Base-by-base conservation (phyloP, 768 basidiomycete species). In the Collybia sordida region DNA sequence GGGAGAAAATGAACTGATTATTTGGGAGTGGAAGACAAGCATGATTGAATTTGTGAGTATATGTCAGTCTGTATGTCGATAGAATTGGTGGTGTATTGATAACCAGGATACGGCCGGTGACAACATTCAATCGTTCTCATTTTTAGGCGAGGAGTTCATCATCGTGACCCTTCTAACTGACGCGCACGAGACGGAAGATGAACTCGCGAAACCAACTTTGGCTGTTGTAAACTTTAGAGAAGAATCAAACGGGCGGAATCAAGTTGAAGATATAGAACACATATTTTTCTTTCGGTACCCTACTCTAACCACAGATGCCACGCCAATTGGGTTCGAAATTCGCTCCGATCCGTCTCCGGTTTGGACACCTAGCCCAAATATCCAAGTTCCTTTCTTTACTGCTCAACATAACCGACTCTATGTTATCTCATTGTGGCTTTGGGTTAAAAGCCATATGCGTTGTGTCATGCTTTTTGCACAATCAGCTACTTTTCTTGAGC, bases 11-110 rank as follows among this genome's bases (percentile, higher is more conserved):
- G 78, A 82, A 54, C 60, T 87, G 11, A 65, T 77, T 19, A 66
- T 85, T 18, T 88, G 83, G 85, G 76, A 88, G 47, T 88, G 86
- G 87, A 80, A 78, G 59, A 81, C 77, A 3, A 82, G 82, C 5
- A 56, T 62, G 8, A 59, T 69, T 6, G 60, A 81, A 55, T 50
- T 77, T 53, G 85, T 88, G 57, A 69, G 79, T 69, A 25, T 44
- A 39, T 59, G 24, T 53, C 18, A 4, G 24, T 22, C 19, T 34
- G 27, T 22, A 24, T 48, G 18, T 37, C 31, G 14, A 42, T 31
- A 23, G 27, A 18, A n/a, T 31, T 31, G 38, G 42, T 19, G 50
- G 37, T 25, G 4, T 18, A 5, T 39, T 42, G 40, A 41, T 48
- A 11, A 8, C 25, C 42, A 66, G 64, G 47, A 49, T 35, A 53